A percentile compares a stretch with the other conserved stretches of the same genome.
These are phyloP conservation scores for Coemansia sp. DNA, from an alignment of 192 early-diverging fungal species.

Conservation along the genomic window DNA sequence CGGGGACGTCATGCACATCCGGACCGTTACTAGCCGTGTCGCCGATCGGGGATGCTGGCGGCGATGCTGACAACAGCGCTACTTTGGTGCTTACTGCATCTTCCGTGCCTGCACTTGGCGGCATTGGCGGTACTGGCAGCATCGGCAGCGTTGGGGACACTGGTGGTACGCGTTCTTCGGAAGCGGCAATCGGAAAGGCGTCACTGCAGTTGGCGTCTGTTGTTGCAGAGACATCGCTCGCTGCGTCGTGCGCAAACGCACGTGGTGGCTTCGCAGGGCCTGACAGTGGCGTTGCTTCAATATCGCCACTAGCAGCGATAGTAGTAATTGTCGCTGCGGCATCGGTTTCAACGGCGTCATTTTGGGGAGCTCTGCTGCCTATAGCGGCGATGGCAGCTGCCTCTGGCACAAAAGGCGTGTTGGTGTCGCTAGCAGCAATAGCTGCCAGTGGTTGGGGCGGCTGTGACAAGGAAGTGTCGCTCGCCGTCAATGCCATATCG, in stretches of 20 bases:
- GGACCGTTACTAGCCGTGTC: background rate
- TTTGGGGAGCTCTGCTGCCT: background rate
- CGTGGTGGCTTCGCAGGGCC: constrained; percentile 20
- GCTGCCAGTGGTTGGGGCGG: background rate
- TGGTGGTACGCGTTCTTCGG: background rate
- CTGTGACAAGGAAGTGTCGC: background rate
- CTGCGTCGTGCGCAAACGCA: background rate
- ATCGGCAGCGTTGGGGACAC: constrained; percentile 1
- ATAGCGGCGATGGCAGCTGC: background rate
- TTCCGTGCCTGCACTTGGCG: background rate
- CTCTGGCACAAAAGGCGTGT: background rate
- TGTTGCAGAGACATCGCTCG: background rate
- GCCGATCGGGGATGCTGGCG: background rate
- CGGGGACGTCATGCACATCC: background rate
- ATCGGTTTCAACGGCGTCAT: background rate
- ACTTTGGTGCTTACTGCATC: constrained; percentile 2
- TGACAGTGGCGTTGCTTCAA: constrained; percentile 3
- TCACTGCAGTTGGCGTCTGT: background rate
- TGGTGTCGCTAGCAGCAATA: background rate
- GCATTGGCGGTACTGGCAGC: background rate
- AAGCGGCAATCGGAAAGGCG: background rate
- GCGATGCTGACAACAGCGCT: background rate
- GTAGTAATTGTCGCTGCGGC: background rate
- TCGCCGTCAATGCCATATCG: background rate
- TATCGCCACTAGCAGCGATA: background rate